Evolutionary conservation across 2,329 filamentous ascomycete species (phyloP).

Genomic region (Fusarium austroafricanum): DNA sequence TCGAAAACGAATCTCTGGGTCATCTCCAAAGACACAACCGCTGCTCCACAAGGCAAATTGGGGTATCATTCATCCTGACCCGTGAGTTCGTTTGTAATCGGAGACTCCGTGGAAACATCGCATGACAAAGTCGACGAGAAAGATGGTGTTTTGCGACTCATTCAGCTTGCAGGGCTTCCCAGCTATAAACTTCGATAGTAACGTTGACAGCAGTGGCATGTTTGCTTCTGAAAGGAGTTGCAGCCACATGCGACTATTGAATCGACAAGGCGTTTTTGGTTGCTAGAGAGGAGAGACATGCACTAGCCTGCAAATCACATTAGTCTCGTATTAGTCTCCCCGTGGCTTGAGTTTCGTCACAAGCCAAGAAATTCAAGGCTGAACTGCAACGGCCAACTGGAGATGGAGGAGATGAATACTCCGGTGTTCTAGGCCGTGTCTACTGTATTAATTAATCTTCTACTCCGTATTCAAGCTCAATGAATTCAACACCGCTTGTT

Average conservation of each 20-base stretch:
- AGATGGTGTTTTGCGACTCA: background rate
- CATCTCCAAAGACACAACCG: background rate
- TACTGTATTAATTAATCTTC: background rate
- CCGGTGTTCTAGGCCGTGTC: background rate
- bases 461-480: constrained; percentile 6
- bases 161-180: background rate
- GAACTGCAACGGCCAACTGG: constrained; percentile 17
- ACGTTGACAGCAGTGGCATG: background rate
- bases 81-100: constrained; percentile 4
- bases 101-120: constrained; percentile 1
- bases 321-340: background rate
- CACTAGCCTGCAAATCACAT: constrained; percentile 13
- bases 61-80: background rate
- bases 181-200: background rate
- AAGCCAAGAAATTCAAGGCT: constrained; percentile 22
- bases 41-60: constrained; percentile 2
- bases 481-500: background rate
- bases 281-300: background rate
- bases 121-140: background rate
- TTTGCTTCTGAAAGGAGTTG: background rate
- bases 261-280: constrained; percentile 1
- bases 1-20: background rate
- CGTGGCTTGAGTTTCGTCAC: constrained; percentile 7
- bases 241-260: background rate
- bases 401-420: constrained; percentile 10